These are phyloP conservation scores for Fusarium kyushuense DNA, from an alignment of 2,329 filamentous ascomycete species.

Conservation along the genomic window DNA sequence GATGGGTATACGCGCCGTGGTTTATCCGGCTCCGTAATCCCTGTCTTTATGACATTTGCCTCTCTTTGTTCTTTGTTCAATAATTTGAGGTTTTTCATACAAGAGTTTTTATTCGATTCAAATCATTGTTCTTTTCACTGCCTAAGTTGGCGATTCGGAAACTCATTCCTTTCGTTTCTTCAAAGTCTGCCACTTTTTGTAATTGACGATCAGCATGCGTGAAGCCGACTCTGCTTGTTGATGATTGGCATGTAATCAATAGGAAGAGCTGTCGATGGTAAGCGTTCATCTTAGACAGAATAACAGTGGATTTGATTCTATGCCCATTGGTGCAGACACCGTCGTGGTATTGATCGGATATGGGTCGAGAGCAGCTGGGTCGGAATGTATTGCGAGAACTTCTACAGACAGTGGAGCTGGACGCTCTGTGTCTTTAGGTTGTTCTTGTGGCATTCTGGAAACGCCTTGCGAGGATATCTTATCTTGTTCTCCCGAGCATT, in stretches of 20 bases:
- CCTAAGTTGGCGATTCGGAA: not conserved
- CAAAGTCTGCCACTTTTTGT: not conserved
- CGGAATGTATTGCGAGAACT: slow-evolving; percentile 8
- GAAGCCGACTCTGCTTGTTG: not conserved
- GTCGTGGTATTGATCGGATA: not conserved
- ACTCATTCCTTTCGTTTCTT: not conserved
- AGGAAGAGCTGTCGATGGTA: not conserved
- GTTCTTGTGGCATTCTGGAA: slow-evolving; percentile 17
- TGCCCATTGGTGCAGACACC: not conserved
- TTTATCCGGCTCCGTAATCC: slow-evolving; percentile 40
- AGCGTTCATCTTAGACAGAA: not conserved
- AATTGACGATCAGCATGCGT: not conserved
- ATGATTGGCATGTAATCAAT: not conserved
- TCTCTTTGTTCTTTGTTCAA: not conserved
- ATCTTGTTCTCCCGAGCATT: slow-evolving; percentile 16
- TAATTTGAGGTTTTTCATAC: not conserved
- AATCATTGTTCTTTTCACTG: slow-evolving; percentile 1
- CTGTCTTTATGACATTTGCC: slow-evolving; percentile 6
- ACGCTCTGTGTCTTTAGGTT: slow-evolving; percentile 10
- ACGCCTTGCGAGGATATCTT: slow-evolving; percentile 12
- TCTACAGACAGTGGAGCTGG: slow-evolving; percentile 13
- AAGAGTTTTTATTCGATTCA: not conserved
- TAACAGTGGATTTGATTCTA: not conserved
- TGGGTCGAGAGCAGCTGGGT: not conserved
- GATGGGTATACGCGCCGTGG: slow-evolving; percentile 38